phyloP scores from a whole-genome alignment of 495 filamentous ascomycete genomes.

The Lineolata rhizophorae region DNA sequence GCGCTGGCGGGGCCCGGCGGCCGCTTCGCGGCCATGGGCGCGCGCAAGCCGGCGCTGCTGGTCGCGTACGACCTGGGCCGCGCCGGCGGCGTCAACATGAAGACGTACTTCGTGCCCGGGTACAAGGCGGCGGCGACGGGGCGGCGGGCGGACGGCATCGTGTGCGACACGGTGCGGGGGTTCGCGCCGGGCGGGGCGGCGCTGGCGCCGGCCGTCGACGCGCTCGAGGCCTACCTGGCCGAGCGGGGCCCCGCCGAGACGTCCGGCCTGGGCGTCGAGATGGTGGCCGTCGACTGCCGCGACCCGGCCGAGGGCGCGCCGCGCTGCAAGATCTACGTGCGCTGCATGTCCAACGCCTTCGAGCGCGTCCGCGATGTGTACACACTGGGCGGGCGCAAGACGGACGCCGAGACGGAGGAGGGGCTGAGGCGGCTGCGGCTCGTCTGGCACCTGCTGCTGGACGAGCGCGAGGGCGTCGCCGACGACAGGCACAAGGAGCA shows the following conservation, averaged over 20 bases:
- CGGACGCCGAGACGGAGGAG: neutral
- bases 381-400: neutral
- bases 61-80: no score
- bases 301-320: neutral
- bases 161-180: no score
- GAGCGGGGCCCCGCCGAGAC: neutral
- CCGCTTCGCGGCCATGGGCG: no score
- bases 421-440: neutral
- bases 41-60: no score
- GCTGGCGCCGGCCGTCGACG: no score
- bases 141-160: no score
- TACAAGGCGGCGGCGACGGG: no score
- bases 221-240: neutral
- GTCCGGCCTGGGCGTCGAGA: neutral
- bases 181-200: no score
- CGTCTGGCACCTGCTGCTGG: neutral
- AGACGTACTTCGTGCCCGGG: no score
- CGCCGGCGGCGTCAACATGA: no score
- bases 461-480: no score
- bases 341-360: neutral
- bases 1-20: no score
- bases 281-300: slow-evolving; percentile 1
- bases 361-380: neutral
- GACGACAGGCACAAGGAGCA: neutral
- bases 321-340: neutral